Evolutionary conservation across 306 rosid species (phyloP).

Genomic region (Corylus heterophylla): DNA sequence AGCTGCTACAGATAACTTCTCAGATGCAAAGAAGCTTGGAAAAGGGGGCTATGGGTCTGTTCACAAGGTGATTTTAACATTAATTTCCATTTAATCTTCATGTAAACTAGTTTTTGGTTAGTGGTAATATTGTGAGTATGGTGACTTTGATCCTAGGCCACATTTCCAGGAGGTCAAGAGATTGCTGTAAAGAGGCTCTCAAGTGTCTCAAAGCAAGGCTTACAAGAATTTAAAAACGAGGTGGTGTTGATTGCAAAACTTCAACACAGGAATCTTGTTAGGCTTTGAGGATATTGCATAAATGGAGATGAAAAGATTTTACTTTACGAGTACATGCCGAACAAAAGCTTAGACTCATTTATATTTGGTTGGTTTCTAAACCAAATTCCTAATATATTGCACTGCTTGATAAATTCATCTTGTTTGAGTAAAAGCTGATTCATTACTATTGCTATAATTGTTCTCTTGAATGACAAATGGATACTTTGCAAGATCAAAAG

Average conservation of each 20-base stretch:
- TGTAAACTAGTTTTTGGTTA: background rate
- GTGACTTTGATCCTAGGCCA: conserved; percentile 28
- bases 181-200: conserved; percentile 56
- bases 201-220: conserved; percentile 45
- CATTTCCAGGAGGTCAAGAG: conserved; percentile 26
- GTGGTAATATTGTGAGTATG: background rate
- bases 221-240: conserved; percentile 50
- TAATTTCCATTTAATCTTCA: background rate
- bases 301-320: conserved; percentile 45
- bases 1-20: conserved; percentile 49
- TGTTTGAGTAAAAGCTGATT: background rate
- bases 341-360: conserved; percentile 49
- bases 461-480: background rate
- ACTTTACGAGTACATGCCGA: conserved; percentile 51
- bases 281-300: conserved; percentile 45
- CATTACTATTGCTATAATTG: background rate
- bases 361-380: conserved; percentile 43
- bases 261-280: conserved; percentile 51
- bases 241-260: conserved; percentile 47
- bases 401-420: background rate
- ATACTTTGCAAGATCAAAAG: conserved; percentile 23
- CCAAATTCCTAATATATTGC: background rate
- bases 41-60: conserved; percentile 66
- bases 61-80: conserved; percentile 34
- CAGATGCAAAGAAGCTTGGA: conserved; percentile 51